Base-by-base conservation (phyloP, 139 green algal genomes). In the Chlorella sp. region DNA sequence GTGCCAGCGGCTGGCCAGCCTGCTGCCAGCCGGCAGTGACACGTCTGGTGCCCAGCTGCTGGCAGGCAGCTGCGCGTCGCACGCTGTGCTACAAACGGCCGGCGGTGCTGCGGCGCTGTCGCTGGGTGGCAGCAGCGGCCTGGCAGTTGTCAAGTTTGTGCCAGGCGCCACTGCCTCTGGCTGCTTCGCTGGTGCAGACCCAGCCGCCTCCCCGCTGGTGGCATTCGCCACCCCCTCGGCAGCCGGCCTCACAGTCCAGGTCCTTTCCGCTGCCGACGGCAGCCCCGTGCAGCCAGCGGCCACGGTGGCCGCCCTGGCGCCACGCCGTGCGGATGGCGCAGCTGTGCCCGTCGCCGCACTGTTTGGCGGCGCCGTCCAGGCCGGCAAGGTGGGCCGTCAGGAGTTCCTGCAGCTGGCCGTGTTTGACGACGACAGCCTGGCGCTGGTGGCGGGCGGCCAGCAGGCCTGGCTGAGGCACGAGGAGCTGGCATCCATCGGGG, bases 401-500 rank as follows among this genome's bases (percentile, higher is more conserved):
- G 13, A 9, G 47, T 32, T 81, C 88, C 92, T 89, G 85, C 38
- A 86, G 65, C 80, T 95, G 78, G 39, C 93, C 36, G 75, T 88
- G 25, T 87, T 86, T 84, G 70, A n/a, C 0, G 91, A 95, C 80
- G 78, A 89, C 51, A 83, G 67, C 16, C 57, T 93, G 26, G 64
- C 78, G 11, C 81, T 97, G 32, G 44, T 92, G 36, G 28, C n/a
- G 68, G 39, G 25, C 20, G 47, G 55, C 13, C 84, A 85, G n/a
- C 70, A 91, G 15, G 87, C 88, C 30, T 98, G 95, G 95, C 28
- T 34, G 41, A 80, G 94, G 1, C 91, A 96, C 57, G 95, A 98
- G 81, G 93, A 92, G 15, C 90, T 98, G 26, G 89, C 90, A 1
- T 64, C 65, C 0, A 76, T 93, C 4, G 21, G 30, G 28, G 78